Percentiles rank a stretch among this genome's conserved stretches.
These are phyloP conservation scores for Candida boleticola DNA, from an alignment of 805 yeast genomes.

Conservation along the genomic window DNA sequence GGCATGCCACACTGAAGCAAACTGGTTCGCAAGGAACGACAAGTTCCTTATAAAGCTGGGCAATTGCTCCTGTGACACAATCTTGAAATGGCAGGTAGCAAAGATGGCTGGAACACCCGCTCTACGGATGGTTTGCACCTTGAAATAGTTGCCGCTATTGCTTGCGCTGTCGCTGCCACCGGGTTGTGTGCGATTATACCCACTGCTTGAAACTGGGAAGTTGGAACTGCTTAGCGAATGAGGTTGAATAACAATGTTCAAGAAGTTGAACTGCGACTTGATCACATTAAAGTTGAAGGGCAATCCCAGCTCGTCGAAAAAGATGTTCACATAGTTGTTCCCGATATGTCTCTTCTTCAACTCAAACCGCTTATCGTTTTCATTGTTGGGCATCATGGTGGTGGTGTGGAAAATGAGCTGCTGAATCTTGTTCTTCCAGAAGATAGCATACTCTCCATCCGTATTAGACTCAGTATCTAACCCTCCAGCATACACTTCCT, in stretches of 20 bases:
- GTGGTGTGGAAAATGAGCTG: conserved; percentile 79
- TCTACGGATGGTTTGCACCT: conserved; percentile 62
- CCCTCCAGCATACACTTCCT: conserved; percentile 66
- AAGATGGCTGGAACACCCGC: conserved; percentile 74
- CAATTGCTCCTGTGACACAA: conserved; percentile 58
- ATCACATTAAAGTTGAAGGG: conserved; percentile 70
- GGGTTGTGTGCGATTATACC: conserved; percentile 7
- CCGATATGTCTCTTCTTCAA: conserved; percentile 84
- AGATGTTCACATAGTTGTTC: conserved; percentile 77
- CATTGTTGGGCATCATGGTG: conserved; percentile 70
- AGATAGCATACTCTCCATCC: conserved; percentile 75
- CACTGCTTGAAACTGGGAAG: conserved; percentile 5
- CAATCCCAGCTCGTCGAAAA: conserved; percentile 68
- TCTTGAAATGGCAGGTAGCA: conserved; percentile 73
- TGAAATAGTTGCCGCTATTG: conserved; percentile 37
- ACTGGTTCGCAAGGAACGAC: conserved; percentile 63
- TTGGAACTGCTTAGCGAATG: conserved; percentile 25
- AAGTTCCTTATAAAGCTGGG: conserved; percentile 66
- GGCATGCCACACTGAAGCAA: conserved; percentile 74
- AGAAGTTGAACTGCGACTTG: conserved; percentile 77
- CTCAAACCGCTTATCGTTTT: conserved; percentile 41
- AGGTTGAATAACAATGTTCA: conserved; percentile 77
- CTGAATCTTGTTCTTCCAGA: conserved; percentile 67
- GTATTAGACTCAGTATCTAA: conserved; percentile 64
- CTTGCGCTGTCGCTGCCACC: conserved; percentile 3